These are phyloP conservation scores for Erysimum cheiri DNA, from an alignment of 441 rosid genomes.

Conservation along the genomic window DNA sequence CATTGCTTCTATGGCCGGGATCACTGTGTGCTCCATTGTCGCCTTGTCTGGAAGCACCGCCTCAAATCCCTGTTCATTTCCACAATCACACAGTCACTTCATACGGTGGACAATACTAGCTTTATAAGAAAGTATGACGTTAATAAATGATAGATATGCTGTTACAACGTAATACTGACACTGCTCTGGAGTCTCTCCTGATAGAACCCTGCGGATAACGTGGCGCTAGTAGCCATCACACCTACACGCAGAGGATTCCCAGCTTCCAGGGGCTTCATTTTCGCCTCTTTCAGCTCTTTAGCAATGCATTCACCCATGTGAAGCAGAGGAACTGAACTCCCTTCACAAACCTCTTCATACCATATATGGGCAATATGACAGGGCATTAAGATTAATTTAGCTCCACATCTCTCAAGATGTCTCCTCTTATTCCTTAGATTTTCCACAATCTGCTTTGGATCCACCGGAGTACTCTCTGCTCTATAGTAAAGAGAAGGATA, in stretches of 20 bases:
- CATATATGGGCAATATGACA: slow-evolving; percentile 78
- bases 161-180: slow-evolving; percentile 47
- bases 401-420: slow-evolving; percentile 79
- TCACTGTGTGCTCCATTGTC: slow-evolving; percentile 69
- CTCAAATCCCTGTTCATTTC: slow-evolving; percentile 65
- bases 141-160: not conserved
- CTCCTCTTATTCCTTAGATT: slow-evolving; percentile 57
- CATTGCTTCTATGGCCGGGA: slow-evolving; percentile 73
- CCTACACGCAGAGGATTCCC: slow-evolving; percentile 72
- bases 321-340: slow-evolving; percentile 64
- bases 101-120: not conserved
- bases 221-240: slow-evolving; percentile 58
- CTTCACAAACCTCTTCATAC: slow-evolving; percentile 67
- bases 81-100: slow-evolving; percentile 11
- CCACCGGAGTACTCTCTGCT: slow-evolving; percentile 39
- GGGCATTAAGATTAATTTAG: slow-evolving; percentile 69
- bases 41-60: slow-evolving; percentile 82
- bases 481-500: slow-evolving; percentile 46
- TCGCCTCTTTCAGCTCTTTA: slow-evolving; percentile 67
- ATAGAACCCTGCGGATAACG: slow-evolving; percentile 61
- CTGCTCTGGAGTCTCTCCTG: slow-evolving; percentile 67
- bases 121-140: not conserved
- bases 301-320: slow-evolving; percentile 77
- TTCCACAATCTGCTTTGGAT: slow-evolving; percentile 49
- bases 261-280: slow-evolving; percentile 77